phyloP scores from a whole-genome alignment of 2,329 filamentous ascomycete species.

The Cladophialophora carrionii region DNA sequence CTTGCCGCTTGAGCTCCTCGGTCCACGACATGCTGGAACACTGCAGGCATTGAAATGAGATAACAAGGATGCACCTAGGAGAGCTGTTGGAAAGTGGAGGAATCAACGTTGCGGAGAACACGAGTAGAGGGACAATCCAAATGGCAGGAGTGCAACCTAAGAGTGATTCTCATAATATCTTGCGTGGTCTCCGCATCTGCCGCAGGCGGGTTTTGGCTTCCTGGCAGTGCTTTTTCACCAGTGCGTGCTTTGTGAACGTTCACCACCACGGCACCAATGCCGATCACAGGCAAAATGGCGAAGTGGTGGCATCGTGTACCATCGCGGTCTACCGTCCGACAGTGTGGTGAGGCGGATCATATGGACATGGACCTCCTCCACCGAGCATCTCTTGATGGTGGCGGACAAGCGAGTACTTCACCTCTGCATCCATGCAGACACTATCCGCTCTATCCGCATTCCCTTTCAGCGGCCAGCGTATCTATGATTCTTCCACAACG shows the following conservation, averaged over 20 bases:
- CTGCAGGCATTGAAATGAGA: neutral
- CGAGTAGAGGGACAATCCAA: neutral
- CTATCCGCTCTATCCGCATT: neutral
- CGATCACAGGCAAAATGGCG: neutral
- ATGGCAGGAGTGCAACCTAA: neutral
- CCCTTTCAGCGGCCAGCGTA: neutral
- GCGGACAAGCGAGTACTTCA: neutral
- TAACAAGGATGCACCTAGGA: neutral
- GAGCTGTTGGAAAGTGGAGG: neutral
- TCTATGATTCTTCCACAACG: constrained; percentile 71
- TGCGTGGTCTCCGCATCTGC: neutral
- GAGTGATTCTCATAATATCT: neutral
- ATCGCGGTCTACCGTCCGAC: neutral
- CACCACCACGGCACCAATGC: neutral
- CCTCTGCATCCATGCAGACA: neutral
- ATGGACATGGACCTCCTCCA: neutral
- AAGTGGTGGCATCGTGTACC: neutral
- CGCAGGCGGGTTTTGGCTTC: neutral
- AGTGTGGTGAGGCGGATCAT: neutral
- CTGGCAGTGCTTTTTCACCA: neutral
- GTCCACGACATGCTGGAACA: neutral
- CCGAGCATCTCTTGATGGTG: neutral
- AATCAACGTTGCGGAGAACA: neutral
- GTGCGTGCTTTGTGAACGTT: neutral
- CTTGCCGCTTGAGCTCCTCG: neutral